Evolutionary conservation across 108 stramenopile species (phyloP).

Genomic region (Hondaea fermentalgiana): DNA sequence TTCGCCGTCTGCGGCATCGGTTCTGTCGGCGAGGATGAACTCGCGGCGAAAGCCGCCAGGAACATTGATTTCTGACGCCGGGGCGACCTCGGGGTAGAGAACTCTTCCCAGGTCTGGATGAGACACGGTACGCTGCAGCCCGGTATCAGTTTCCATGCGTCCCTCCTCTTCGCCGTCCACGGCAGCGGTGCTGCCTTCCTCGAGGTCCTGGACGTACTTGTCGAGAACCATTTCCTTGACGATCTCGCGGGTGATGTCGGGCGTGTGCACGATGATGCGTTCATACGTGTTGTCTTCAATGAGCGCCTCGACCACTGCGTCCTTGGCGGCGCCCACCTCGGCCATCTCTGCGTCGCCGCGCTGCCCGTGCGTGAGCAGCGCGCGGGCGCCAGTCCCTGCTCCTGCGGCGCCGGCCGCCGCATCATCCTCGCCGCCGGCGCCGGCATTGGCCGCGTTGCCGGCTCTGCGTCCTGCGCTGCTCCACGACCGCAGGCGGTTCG

Average conservation of each 20-base stretch:
- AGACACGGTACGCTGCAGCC: neutral
- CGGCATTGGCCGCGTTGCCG: no score
- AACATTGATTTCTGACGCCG: neutral
- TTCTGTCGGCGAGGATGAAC: neutral
- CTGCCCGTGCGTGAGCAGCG: neutral
- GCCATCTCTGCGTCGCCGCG: neutral
- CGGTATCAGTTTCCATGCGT: neutral
- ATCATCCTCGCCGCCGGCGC: no score
- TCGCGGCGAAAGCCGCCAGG: constrained; percentile 8
- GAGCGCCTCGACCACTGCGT: neutral
- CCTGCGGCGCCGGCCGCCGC: no score
- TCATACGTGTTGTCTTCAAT: constrained; percentile 7
- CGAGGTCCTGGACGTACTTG: constrained; percentile 17
- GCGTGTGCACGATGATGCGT: neutral
- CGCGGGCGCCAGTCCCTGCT: neutral
- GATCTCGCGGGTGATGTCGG: neutral
- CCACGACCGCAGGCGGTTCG: no score
- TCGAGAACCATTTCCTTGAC: neutral
- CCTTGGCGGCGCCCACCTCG: neutral
- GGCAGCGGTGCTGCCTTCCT: neutral
- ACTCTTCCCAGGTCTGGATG: neutral
- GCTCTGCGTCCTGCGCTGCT: no score
- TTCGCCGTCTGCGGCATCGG: neutral
- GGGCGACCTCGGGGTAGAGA: neutral
- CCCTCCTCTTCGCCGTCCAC: neutral